Percentiles rank a stretch among this genome's conserved stretches.
Conservation (phyloP, 2,329 filamentous ascomycete genomes). For the Dactylella cylindrospora region DNA sequence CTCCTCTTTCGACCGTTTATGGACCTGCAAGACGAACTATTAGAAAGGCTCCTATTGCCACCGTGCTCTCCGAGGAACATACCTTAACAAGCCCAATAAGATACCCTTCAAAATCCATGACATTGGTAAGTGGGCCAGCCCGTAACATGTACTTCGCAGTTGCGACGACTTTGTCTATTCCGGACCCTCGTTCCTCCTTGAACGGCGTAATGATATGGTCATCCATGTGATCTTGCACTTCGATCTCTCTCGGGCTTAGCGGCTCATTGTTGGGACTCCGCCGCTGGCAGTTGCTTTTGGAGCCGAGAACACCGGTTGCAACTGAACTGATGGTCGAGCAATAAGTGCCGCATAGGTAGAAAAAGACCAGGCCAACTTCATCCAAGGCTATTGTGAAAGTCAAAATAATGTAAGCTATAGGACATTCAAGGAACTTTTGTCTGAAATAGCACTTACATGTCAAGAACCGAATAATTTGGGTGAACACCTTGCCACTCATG, state of each 20-base stretch:
- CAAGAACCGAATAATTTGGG: conserved; percentile 7
- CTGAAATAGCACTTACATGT: conserved; percentile 3
- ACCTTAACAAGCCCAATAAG: conserved; percentile 10
- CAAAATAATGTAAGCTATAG: neutral
- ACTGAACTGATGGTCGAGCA: neutral
- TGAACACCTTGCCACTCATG: neutral
- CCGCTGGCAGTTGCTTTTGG: neutral
- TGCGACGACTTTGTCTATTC: neutral
- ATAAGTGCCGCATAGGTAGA: conserved; percentile 12
- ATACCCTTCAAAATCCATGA: conserved; percentile 10
- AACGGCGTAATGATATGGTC: conserved; percentile 8
- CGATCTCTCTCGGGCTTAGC: neutral
- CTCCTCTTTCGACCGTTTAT: neutral
- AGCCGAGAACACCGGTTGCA: neutral
- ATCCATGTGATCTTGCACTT: conserved; percentile 6
- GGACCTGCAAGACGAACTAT: too few species aligned
- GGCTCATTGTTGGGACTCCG: neutral
- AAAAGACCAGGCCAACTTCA: conserved; percentile 7
- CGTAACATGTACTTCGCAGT: conserved; percentile 11
- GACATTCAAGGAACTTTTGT: neutral
- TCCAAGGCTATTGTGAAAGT: conserved; percentile 11
- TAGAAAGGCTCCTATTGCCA: too few species aligned
- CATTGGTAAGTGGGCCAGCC: neutral
- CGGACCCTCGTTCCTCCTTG: neutral
- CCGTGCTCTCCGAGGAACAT: too few species aligned